A percentile compares a stretch with the other conserved stretches of the same genome.
phyloP scores from a whole-genome alignment of 495 filamentous ascomycete species.

The Aspergillus heteromorphus region DNA sequence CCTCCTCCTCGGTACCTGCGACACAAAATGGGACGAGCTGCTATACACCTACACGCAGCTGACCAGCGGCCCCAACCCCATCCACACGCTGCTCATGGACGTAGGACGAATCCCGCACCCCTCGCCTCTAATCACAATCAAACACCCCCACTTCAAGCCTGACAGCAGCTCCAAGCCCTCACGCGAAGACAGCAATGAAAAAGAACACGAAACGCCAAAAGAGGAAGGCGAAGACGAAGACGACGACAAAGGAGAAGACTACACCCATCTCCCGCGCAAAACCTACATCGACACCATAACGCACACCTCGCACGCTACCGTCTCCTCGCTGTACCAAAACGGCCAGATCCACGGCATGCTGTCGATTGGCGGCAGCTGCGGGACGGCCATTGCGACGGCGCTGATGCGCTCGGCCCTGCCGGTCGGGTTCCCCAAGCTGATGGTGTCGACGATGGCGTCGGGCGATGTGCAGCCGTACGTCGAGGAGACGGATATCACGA shows the following conservation, averaged over 20 bases:
- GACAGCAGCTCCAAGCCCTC: too few relatives aligned
- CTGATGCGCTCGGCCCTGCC: conserved; percentile 56
- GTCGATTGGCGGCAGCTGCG: conserved; percentile 52
- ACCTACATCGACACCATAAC: conserved; percentile 49
- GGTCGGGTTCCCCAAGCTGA: conserved; percentile 61
- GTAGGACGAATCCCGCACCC: conserved; percentile 41
- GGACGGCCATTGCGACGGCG: conserved; percentile 49
- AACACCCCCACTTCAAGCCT: conserved; percentile 36
- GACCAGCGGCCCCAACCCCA: conserved; percentile 6
- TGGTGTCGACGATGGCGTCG: conserved; percentile 63
- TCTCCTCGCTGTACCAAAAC: conserved; percentile 21
- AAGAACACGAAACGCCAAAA: too few relatives aligned
- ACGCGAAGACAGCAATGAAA: background rate
- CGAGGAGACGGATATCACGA: conserved; percentile 59
- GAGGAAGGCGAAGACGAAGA: conserved; percentile 11
- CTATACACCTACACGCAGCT: conserved; percentile 47
- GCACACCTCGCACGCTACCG: conserved; percentile 22
- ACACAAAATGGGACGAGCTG: conserved; percentile 60
- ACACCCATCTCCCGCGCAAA: conserved; percentile 32
- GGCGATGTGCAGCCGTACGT: conserved; percentile 55
- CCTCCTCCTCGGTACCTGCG: conserved; percentile 59
- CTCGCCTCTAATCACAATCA: conserved; percentile 43
- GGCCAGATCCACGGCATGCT: conserved; percentile 49
- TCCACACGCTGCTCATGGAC: conserved; percentile 43
- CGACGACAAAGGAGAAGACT: conserved; percentile 6